phyloP scores from a whole-genome alignment of 805 yeast species.

The Nadsonia fulvescens region DNA sequence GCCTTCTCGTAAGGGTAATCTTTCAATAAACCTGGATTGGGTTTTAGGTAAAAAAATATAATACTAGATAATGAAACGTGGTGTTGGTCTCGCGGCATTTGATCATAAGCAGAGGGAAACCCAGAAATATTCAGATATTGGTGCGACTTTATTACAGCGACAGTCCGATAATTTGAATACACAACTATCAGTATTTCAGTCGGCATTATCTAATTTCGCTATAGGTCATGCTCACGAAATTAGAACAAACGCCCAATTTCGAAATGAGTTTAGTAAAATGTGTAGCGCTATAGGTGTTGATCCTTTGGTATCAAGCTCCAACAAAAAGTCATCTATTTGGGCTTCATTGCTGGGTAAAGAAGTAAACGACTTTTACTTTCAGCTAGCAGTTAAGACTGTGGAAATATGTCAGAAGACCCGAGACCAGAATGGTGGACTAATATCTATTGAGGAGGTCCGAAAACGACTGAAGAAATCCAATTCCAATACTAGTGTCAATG shows the following conservation, averaged over 20 bases:
- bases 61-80: no score
- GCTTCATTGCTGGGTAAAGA: constrained; percentile 20
- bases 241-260: constrained; percentile 39
- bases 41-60: no score
- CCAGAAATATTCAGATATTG: constrained; percentile 30
- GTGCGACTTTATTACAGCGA: constrained; percentile 29
- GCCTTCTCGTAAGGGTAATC: no score
- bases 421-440: constrained; percentile 66
- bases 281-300: constrained; percentile 74
- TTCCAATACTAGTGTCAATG: constrained; percentile 13
- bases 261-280: constrained; percentile 56
- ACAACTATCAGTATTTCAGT: constrained; percentile 62
- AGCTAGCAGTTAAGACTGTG: constrained; percentile 53
- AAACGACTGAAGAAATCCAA: constrained; percentile 17
- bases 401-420: constrained; percentile 58
- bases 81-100: constrained; percentile 32
- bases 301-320: constrained; percentile 32
- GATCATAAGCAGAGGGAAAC: constrained; percentile 21
- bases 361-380: constrained; percentile 39
- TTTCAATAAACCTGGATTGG: no score
- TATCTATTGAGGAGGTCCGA: constrained; percentile 39
- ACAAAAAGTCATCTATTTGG: constrained; percentile 18
- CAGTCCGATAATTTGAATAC: constrained; percentile 47
- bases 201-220: constrained; percentile 60
- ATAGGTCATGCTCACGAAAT: constrained; percentile 53